These are phyloP conservation scores for Coemansia sp. DNA, from an alignment of 192 early-diverging fungal genomes.

Conservation along the genomic window DNA sequence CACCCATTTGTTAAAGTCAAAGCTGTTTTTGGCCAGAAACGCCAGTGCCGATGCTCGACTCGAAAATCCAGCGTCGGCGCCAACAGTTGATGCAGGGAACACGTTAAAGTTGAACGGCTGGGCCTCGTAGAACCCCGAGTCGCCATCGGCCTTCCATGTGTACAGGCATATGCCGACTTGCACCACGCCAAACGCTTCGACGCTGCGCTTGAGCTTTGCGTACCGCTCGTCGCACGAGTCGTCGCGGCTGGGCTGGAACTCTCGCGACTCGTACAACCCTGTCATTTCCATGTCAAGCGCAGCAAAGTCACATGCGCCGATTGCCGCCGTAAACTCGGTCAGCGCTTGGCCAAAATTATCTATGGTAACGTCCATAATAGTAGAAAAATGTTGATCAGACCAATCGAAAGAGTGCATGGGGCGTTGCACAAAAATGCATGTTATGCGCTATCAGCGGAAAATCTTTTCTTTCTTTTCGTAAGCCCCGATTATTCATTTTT, in stretches of 20 bases:
- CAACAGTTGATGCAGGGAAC: constrained; percentile 61
- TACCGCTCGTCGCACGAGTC: constrained; percentile 62
- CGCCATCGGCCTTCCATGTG: constrained; percentile 57
- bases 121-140: constrained; percentile 62
- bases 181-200: constrained; percentile 58
- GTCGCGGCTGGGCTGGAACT: constrained; percentile 28
- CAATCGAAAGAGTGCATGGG: neutral
- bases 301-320: constrained; percentile 39
- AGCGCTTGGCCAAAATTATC: constrained; percentile 36
- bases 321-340: constrained; percentile 23
- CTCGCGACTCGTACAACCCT: constrained; percentile 36
- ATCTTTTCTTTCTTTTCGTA: constrained; percentile 13
- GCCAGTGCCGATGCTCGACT: constrained; percentile 61
- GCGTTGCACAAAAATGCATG: too few species aligned
- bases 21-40: constrained; percentile 73
- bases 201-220: constrained; percentile 54
- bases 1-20: constrained; percentile 93
- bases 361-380: constrained; percentile 36
- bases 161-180: constrained; percentile 88
- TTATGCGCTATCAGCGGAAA: too few species aligned
- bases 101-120: constrained; percentile 87
- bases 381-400: neutral
- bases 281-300: constrained; percentile 54
- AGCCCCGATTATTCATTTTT: neutral
- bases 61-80: constrained; percentile 41